A percentile compares a stretch with the other conserved stretches of the same genome.
Evolutionary conservation across 2,329 filamentous ascomycete species (phyloP).

Genomic region (Chrysosphaeria jannelii): DNA sequence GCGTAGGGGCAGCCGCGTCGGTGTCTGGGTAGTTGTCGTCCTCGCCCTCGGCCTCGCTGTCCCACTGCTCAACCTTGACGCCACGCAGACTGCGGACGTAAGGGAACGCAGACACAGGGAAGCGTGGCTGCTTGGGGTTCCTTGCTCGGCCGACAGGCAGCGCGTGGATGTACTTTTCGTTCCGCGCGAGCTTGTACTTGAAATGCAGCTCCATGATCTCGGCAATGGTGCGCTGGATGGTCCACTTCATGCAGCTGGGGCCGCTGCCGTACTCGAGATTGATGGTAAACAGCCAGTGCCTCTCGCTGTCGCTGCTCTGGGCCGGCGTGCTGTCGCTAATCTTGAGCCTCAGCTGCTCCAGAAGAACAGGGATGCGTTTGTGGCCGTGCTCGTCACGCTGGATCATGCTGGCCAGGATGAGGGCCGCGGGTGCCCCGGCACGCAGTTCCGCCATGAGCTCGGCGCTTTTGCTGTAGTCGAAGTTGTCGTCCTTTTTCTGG

Average conservation of each 20-base stretch:
- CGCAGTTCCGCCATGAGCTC: conserved; percentile 87
- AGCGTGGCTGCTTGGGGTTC: conserved; percentile 62
- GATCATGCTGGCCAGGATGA: conserved; percentile 93
- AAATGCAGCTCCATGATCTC: conserved; percentile 84
- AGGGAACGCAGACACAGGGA: conserved; percentile 68
- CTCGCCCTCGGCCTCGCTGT: conserved; percentile 17
- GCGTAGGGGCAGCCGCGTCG: no score
- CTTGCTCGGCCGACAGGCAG: no score
- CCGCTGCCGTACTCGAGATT: conserved; percentile 92
- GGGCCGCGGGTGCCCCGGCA: conserved; percentile 69
- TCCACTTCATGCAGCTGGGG: conserved; percentile 88
- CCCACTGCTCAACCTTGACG: conserved; percentile 51
- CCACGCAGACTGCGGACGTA: conserved; percentile 60
- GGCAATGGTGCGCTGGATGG: conserved; percentile 55
- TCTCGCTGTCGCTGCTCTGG: conserved; percentile 27
- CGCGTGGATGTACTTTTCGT: conserved; percentile 50
- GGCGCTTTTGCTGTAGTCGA: conserved; percentile 84
- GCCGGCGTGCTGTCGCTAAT: conserved; percentile 52
- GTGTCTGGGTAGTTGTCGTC: no score
- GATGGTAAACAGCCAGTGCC: conserved; percentile 70
- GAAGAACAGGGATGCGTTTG: conserved; percentile 72
- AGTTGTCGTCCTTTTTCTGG: conserved; percentile 57
- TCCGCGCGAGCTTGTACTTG: conserved; percentile 72
- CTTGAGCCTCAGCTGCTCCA: conserved; percentile 77
- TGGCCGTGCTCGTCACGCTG: conserved; percentile 91